Evolutionary conservation across 2,329 filamentous ascomycete genomes (phyloP).

Genomic region (Zasmidium angulare): DNA sequence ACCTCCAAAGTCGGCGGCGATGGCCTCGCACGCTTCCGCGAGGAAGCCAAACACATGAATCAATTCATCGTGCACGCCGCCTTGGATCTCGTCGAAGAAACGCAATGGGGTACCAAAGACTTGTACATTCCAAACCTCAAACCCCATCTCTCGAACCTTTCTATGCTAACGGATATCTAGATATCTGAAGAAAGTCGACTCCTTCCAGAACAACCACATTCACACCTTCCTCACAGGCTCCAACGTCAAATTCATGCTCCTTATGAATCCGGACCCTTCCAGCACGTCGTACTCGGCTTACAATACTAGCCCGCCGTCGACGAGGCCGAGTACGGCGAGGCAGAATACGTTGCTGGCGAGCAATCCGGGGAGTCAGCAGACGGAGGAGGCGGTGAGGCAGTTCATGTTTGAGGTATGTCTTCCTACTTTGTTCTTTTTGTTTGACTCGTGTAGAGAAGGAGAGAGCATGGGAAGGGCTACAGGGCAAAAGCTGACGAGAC

Average conservation of each 20-base stretch:
- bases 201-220: constrained; percentile 89
- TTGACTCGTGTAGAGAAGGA: too few species aligned
- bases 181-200: constrained; percentile 96
- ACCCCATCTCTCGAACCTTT: neutral
- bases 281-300: constrained; percentile 36
- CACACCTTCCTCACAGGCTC: constrained; percentile 91
- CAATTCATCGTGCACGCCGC: constrained; percentile 96
- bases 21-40: constrained; percentile 82
- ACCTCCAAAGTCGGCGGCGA: constrained; percentile 95
- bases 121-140: constrained; percentile 57
- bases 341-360: constrained; percentile 38
- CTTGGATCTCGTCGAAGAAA: constrained; percentile 92
- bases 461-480: too few species aligned
- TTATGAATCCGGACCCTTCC: constrained; percentile 70
- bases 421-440: neutral
- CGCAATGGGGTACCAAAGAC: constrained; percentile 85
- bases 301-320: constrained; percentile 26
- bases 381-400: constrained; percentile 90
- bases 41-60: constrained; percentile 89
- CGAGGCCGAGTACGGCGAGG: constrained; percentile 30
- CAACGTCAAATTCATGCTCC: constrained; percentile 90
- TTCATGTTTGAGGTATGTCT: constrained; percentile 73
- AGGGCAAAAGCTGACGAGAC: constrained; percentile 10
- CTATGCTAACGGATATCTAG: constrained; percentile 52
- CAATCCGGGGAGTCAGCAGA: constrained; percentile 84